Evolutionary conservation across 192 early-diverging fungal species (phyloP), one percentile per base, ranked within the genome.

Genomic region (Polychytrium aggregatum): DNA sequence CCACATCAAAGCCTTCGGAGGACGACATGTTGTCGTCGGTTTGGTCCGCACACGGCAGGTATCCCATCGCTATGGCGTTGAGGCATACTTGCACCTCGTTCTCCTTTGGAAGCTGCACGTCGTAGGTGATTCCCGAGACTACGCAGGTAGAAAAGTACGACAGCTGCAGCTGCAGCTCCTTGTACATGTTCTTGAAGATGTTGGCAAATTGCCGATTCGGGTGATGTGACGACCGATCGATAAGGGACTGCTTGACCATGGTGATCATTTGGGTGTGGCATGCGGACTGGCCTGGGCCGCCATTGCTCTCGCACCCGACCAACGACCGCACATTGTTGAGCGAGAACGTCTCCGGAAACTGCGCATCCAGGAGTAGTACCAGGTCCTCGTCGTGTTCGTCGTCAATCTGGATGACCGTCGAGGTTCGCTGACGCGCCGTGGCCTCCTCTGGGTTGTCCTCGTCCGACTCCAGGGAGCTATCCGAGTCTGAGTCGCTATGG

Each of bases 371-470:
- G 39, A 71, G 41, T 13, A 71, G 42, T 11, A 74, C 65, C 27
- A 74, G 61, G 47, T 87, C 85, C 55, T 85, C 83, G 57, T 87
- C 85, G 4, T 78, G 76, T 37, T 85, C 85, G 46, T 87, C 85
- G 47, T 87, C 85, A 50, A 87, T 82, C 62, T 87, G 82, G 20
- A 85, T 74, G 1, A 84, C 78, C 18, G 82, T 74, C 37, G 62
- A 42, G 21, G 44, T 50, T 13, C 56, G 50, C 33, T 67, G 56
- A 1, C 44, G 37, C 35, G 35, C 35, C 11, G 50, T 53, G 18
- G 45, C 53, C 18, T 58, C 57, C 37, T 55, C 46, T 17, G 63
- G 61, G 28, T 55, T 49, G 44, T 68, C 71, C 10, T 67, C 64
- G 22, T 70, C 62, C 27, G 47, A 43, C 17, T 70, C 67, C 2